Percentiles rank a stretch among this genome's conserved stretches.
Conservation (phyloP, 1,139 yeast species). For the Yamadazyma trypodendri region DNA sequence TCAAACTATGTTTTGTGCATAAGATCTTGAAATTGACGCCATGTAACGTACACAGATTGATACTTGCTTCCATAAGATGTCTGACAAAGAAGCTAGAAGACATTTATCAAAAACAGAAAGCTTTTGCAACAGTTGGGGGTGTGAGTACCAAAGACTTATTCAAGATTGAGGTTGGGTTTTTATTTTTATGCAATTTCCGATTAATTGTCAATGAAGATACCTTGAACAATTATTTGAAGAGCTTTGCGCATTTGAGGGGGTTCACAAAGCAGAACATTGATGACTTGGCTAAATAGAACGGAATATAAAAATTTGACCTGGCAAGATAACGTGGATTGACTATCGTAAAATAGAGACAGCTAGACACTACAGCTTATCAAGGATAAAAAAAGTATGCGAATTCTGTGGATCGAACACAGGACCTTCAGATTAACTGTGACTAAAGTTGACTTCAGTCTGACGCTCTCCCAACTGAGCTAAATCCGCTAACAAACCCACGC, state of each 20-base stretch:
- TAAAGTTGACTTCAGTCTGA: constrained; percentile 48
- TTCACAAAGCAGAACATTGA: constrained; percentile 13
- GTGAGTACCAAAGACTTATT: constrained; percentile 38
- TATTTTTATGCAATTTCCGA: constrained; percentile 41
- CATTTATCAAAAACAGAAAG: constrained; percentile 42
- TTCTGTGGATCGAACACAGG: constrained; percentile 59
- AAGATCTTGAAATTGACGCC: constrained; percentile 32
- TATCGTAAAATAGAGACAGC: too few relatives aligned
- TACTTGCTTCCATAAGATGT: constrained; percentile 44
- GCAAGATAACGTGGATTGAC: too few relatives aligned
- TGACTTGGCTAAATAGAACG: constrained; percentile 1
- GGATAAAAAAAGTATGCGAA: constrained; percentile 35
- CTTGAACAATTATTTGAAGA: constrained; percentile 31
- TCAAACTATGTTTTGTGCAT: constrained; percentile 34
- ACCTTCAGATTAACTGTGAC: constrained; percentile 49
- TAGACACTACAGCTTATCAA: too few relatives aligned
- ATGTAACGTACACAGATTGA: constrained; percentile 38
- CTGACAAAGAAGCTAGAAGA: constrained; percentile 46
- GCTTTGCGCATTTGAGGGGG: constrained; percentile 10
- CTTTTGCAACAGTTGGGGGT: constrained; percentile 48
- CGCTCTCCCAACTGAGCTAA: constrained; percentile 60
- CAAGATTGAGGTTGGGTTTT: constrained; percentile 41
- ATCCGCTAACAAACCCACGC: constrained; percentile 24
- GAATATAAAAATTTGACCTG: too few relatives aligned
- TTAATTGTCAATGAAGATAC: constrained; percentile 36